phyloP scores from a whole-genome alignment of 768 basidiomycete species.

The Lactifluus pinguis region DNA sequence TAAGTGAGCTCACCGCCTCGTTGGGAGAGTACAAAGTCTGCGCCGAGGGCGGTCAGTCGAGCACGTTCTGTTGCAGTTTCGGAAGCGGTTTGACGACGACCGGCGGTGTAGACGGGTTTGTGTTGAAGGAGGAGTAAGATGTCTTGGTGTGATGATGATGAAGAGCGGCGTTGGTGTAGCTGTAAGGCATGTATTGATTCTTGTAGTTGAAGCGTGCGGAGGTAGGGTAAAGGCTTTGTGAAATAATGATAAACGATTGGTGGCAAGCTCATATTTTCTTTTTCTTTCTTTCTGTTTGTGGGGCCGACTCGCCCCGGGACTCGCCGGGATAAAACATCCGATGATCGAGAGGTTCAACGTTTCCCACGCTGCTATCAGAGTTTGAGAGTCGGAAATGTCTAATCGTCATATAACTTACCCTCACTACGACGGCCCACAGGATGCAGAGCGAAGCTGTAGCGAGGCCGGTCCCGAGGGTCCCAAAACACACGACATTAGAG shows the following conservation, averaged over 20 bases:
- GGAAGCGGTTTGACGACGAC: slow-evolving; percentile 70
- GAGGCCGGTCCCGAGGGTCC: too few species aligned
- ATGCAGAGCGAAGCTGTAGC: too few species aligned
- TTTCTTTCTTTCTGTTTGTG: too few species aligned
- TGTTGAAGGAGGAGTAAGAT: slow-evolving; percentile 80
- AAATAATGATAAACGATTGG: slow-evolving; percentile 78
- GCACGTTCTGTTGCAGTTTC: slow-evolving; percentile 49
- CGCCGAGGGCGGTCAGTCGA: slow-evolving; percentile 69
- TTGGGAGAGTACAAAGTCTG: slow-evolving; percentile 74
- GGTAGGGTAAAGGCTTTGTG: slow-evolving; percentile 68
- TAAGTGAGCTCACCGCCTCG: slow-evolving; percentile 94
- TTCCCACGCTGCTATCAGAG: too few species aligned
- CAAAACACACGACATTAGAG: too few species aligned
- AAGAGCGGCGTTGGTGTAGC: slow-evolving; percentile 39
- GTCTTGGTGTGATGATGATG: slow-evolving; percentile 36
- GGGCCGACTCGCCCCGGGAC: too few species aligned
- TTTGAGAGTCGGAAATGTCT: too few species aligned
- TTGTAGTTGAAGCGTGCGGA: slow-evolving; percentile 56
- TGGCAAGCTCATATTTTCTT: slow-evolving; percentile 28
- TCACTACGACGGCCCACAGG: too few species aligned
- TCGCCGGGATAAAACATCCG: too few species aligned
- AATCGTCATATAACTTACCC: too few species aligned
- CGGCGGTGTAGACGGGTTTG: slow-evolving; percentile 88
- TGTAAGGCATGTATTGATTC: slow-evolving; percentile 63
- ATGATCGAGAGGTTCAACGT: too few species aligned